Conservation (phyloP, 2,329 filamentous ascomycete species). For the Lecanicillium sp. region DNA sequence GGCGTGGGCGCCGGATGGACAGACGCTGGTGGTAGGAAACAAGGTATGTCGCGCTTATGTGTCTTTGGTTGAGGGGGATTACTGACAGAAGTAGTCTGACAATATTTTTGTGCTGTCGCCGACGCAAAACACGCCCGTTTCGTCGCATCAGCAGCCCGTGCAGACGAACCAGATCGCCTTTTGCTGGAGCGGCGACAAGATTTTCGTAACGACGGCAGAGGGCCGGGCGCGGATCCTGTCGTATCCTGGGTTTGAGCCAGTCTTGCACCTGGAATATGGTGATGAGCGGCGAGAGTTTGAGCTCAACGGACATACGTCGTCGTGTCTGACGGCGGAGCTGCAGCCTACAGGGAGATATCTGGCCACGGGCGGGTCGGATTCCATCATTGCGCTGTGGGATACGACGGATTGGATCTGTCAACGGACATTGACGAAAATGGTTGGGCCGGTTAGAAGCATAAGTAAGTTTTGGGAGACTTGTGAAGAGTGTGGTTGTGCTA, state of each 20-base stretch:
- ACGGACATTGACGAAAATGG: constrained; percentile 60
- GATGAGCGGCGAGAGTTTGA: constrained; percentile 44
- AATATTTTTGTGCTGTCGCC: constrained; percentile 56
- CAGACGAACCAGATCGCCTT: constrained; percentile 69
- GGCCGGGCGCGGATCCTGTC: constrained; percentile 63
- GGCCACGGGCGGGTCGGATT: constrained; percentile 68
- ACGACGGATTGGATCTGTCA: constrained; percentile 70
- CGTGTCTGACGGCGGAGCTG: constrained; percentile 59
- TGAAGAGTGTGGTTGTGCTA: background rate
- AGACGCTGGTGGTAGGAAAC: constrained; percentile 62
- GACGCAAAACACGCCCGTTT: constrained; percentile 43
- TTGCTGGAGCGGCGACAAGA: constrained; percentile 61
- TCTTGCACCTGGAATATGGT: constrained; percentile 36
- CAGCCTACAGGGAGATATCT: constrained; percentile 64
- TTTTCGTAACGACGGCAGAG: constrained; percentile 63
- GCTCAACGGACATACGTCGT: constrained; percentile 64
- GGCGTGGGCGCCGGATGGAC: constrained; percentile 65
- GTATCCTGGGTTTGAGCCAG: constrained; percentile 55
- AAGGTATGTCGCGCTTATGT: constrained; percentile 50
- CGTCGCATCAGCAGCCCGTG: constrained; percentile 50
- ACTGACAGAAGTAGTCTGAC: constrained; percentile 41
- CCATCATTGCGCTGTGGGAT: constrained; percentile 69
- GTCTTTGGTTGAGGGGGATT: background rate
- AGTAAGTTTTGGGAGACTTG: constrained; percentile 32
- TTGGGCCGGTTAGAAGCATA: constrained; percentile 61